Base-by-base conservation (phyloP, 1,284 basidiomycete genomes). In the Sanghuangporus weigelae region DNA sequence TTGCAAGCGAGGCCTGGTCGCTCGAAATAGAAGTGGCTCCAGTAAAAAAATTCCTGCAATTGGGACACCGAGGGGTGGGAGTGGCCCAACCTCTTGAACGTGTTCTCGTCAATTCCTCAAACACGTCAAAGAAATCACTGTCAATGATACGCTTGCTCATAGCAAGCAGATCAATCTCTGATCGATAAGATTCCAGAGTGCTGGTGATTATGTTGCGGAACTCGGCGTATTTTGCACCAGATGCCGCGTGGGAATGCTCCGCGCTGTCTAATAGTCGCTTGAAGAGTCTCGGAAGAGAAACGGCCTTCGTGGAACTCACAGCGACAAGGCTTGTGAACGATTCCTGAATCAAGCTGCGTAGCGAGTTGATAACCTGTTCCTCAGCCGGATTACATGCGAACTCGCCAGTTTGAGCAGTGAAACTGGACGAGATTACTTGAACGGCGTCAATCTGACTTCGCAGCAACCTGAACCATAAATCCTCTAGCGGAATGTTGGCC, bases 101-200 rank as follows among this genome's bases (percentile, higher is more conserved):
- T 69, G 82, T 81, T 57, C 73, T 75, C 14, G 78, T 75, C n/a
- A 78, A 75, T 62, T 82, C 76, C 46, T 87, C 85, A 59, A 96
- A 78, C 1, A 84, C 84, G 60, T 87, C 84, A 67, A 91, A 96
- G 38, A 96, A 77, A 73, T 98, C 96, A 23, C 89, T 84, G 68
- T 92, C 85, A 46, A 96, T 80, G 26, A 98, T 79, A 66, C 89
- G 86, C 69, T 92, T 93, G 14, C 93, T 92, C 71, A 98, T 94
- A 39, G 82, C 77, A n/a, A 99, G 80, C 79, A 96, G 85, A 69
- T 98, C 96, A 26, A 90, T 89, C 68, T 99, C 95, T 5, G 91
- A 86, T 23, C 90, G 86, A 77, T 98, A 98, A 1, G 94, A 92
- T 69, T 96, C 93, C 67, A 98, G 78, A 94, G 99, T 99, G 36